A percentile compares a stretch with the other conserved stretches of the same genome.
These are phyloP conservation scores for Magnolia changhungtana DNA, from an alignment of 164 flowering plant species.

Conservation along the genomic window DNA sequence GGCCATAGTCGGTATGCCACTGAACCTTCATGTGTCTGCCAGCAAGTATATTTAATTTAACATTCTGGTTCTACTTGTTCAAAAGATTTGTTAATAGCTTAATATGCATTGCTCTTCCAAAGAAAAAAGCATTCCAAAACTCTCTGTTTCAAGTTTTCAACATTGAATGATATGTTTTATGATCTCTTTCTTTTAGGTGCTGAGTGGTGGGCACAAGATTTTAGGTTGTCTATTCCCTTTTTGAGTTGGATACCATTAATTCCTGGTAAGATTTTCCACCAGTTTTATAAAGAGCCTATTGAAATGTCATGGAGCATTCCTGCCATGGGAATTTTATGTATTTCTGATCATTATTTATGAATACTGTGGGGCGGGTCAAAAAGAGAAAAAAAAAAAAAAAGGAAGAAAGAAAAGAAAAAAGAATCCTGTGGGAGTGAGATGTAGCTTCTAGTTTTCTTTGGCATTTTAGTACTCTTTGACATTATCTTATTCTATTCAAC, in stretches of 20 bases:
- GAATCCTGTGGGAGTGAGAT: neutral
- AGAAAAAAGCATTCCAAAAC: neutral
- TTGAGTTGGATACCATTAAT: conserved; percentile 78
- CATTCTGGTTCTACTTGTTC: neutral
- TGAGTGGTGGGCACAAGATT: conserved; percentile 86
- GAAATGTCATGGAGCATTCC: neutral
- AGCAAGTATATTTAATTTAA: neutral
- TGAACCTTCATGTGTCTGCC: neutral
- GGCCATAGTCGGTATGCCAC: conserved; percentile 69
- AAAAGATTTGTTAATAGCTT: neutral
- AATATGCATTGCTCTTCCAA: neutral
- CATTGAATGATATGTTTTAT: neutral
- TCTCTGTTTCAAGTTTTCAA: neutral
- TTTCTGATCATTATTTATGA: neutral
- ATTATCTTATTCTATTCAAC: neutral
- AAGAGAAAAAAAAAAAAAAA: too few species aligned
- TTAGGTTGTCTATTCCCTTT: conserved; percentile 69
- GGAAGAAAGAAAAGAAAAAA: too few species aligned
- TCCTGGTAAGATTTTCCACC: conserved; percentile 44
- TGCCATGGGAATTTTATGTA: neutral
- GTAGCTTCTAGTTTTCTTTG: neutral
- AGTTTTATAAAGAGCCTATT: neutral
- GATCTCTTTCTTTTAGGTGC: conserved; percentile 54
- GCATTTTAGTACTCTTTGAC: neutral
- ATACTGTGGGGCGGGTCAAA: neutral